A percentile compares a stretch with the other conserved stretches of the same genome.
Evolutionary conservation across 176 grass and related monocot species (phyloP).

Genomic region (Raddia distichophylla): DNA sequence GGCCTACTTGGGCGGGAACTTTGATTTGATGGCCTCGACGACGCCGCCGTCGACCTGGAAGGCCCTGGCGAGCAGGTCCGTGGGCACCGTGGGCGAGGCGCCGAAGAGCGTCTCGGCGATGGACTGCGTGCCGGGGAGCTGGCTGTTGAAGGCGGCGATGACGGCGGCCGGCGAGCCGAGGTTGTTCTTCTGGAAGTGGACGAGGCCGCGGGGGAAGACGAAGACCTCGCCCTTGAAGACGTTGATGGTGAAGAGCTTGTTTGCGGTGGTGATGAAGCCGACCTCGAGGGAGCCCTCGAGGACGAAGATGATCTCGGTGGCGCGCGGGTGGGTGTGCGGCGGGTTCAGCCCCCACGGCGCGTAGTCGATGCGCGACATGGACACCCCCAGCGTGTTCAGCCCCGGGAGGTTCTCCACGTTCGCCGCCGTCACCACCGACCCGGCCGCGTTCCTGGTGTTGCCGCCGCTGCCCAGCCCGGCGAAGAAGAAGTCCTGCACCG

Average conservation of each 20-base stretch:
- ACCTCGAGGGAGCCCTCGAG: constrained; percentile 65
- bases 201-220: constrained; percentile 65
- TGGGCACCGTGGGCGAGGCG: constrained; percentile 47
- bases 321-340: constrained; percentile 75
- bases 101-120: constrained; percentile 54
- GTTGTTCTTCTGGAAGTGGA: constrained; percentile 76
- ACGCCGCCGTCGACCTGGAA: constrained; percentile 57
- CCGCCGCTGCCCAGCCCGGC: constrained; percentile 32
- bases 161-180: constrained; percentile 31
- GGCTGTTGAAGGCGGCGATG: constrained; percentile 72
- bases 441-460: constrained; percentile 43
- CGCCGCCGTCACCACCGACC: constrained; percentile 49
- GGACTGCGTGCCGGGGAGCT: constrained; percentile 63
- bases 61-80: constrained; percentile 52
- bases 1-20: constrained; percentile 48
- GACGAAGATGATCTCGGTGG: constrained; percentile 70
- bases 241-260: constrained; percentile 51
- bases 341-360: constrained; percentile 66
- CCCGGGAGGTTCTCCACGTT: constrained; percentile 60
- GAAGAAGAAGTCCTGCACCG: constrained; percentile 66
- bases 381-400: constrained; percentile 70
- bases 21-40: constrained; percentile 61
- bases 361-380: constrained; percentile 66
- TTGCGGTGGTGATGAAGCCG: constrained; percentile 68
- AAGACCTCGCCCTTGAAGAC: constrained; percentile 62